Evolutionary conservation across 371 early-diverging fungal genomes (phyloP), one percentile per base, ranked within the genome.

Genomic region (Mortierella sp.): DNA sequence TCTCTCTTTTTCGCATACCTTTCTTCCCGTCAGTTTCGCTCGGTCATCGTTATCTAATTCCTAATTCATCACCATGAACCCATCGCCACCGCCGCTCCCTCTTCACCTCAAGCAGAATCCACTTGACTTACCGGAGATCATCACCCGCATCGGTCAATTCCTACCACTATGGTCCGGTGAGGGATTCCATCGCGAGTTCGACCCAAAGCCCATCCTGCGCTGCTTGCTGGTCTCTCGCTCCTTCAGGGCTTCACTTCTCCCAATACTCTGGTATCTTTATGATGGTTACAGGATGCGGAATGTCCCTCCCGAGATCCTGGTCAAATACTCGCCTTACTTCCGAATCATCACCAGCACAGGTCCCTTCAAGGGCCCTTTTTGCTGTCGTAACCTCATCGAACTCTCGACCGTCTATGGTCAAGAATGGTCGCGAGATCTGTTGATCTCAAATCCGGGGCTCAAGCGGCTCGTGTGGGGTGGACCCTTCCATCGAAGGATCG

Each of bases 401-500:
- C 64, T 70, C 30, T 64, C 42, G 6, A 70, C 71, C 17, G 71
- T 64, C 46, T 70, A 70, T 50, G 71, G 71, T 14, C 71, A 70
- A 34, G 71, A 70, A 41, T 70, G 71, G 71, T 64, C 71, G 27
- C 53, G 71, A 14, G 64, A 59, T 1, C 41, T 70, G 3, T 26
- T 70, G 17, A 48, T 59, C 14, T 54, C 59, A 6, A 70, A 70
- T 50, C 71, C 64, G 7, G 64, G 64, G 6, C 41, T 70, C 46
- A 64, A 60, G 32, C 50, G 71, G 21, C 64, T 70, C 3, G 60
- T 59, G 39, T 70, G 71, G 71, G 71, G 64, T 28, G 71, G 71
- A 7, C 71, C 71, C 8, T 64, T 60, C 42, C 43, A 59, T 26
- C 26, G 71, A 7, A 27, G 60, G 5, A 70, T 70, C 34, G 71